These are phyloP conservation scores for Yarrowia phangngaensis DNA, from an alignment of 805 yeast species.

Conservation along the genomic window DNA sequence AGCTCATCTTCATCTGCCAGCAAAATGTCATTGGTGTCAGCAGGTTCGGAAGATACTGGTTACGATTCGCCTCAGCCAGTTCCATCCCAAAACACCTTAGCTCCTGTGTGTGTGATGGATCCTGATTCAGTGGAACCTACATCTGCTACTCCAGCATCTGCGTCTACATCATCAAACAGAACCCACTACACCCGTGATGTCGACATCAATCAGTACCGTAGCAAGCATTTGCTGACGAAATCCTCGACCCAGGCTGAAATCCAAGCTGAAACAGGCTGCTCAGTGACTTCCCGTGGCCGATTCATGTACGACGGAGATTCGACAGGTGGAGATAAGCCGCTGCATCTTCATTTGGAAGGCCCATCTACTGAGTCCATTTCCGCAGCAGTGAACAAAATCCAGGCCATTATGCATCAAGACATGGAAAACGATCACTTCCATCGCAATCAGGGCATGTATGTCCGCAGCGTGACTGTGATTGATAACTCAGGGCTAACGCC, in stretches of 20 bases:
- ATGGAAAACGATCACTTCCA: slow-evolving; percentile 19
- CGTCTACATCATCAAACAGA: too few species aligned
- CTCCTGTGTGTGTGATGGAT: too few species aligned
- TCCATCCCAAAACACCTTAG: too few species aligned
- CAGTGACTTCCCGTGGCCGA: slow-evolving; percentile 38
- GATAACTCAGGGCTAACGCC: slow-evolving; percentile 30
- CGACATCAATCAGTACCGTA: slow-evolving; percentile 40
- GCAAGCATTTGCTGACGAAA: slow-evolving; percentile 40
- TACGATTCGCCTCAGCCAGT: too few species aligned
- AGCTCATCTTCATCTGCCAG: too few species aligned
- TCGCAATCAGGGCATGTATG: slow-evolving; percentile 1
- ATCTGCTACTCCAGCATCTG: too few species aligned
- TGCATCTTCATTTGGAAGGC: slow-evolving; percentile 35
- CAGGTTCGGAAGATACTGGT: too few species aligned
- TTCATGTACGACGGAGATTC: slow-evolving; percentile 47
- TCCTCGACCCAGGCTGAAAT: slow-evolving; percentile 37
- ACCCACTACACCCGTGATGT: slow-evolving; percentile 33
- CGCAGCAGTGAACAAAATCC: slow-evolving; percentile 19
- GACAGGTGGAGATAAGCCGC: slow-evolving; percentile 57
- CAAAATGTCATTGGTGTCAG: too few species aligned
- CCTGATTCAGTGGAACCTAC: too few species aligned
- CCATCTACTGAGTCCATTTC: slow-evolving; percentile 30
- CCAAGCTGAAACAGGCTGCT: slow-evolving; percentile 36
- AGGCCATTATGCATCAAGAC: slow-evolving; percentile 16
- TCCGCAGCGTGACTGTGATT: slow-evolving; percentile 7